Conservation (phyloP, 2,329 filamentous ascomycete genomes). For the Sclerotinia spermophila region DNA sequence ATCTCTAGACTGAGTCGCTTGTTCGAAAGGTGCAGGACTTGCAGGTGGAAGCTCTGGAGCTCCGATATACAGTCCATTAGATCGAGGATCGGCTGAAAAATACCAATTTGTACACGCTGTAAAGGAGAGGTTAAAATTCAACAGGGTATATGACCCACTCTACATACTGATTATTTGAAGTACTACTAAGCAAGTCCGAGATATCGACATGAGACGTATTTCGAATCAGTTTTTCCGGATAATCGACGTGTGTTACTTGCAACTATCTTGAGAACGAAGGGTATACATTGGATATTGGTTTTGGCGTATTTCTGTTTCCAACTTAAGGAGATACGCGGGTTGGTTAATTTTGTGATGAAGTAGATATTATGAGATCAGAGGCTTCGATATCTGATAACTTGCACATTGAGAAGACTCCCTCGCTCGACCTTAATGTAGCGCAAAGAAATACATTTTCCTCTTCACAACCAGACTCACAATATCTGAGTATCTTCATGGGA, state of each 20-base stretch:
- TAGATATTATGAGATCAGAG: neutral
- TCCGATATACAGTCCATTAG: too few species aligned
- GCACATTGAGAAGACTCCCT: neutral
- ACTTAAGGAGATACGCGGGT: neutral
- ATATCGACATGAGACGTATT: neutral
- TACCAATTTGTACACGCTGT: neutral
- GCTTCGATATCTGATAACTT: neutral
- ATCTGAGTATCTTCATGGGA: neutral
- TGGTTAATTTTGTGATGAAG: neutral
- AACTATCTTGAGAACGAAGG: neutral
- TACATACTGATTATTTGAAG: neutral
- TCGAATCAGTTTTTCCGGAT: neutral
- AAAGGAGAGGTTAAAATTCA: neutral
- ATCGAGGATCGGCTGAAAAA: neutral
- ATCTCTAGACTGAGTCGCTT: neutral
- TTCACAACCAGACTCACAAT: neutral
- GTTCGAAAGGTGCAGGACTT: neutral
- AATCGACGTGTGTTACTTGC: neutral
- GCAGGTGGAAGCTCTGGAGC: neutral
- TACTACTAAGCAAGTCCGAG: neutral
- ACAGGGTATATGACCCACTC: neutral
- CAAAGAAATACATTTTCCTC: neutral
- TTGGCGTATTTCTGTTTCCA: neutral
- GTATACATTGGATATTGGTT: neutral
- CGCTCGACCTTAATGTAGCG: neutral